These are phyloP conservation scores for Colletotrichum orbiculare DNA, from an alignment of 2,329 filamentous ascomycete genomes.

Conservation along the genomic window DNA sequence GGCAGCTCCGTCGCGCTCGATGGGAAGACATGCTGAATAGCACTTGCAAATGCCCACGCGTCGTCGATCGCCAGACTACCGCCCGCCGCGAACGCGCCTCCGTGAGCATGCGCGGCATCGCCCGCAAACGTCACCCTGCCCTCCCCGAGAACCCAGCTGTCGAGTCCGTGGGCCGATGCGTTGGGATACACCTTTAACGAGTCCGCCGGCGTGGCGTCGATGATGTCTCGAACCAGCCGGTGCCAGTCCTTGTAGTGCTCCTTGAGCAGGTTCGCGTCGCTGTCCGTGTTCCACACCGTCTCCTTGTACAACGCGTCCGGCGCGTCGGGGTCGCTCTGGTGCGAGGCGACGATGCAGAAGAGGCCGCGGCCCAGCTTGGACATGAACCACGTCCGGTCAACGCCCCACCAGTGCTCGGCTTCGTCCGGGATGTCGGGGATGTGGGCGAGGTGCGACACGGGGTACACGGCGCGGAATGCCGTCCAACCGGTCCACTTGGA, in stretches of 20 bases:
- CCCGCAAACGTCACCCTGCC: conserved; percentile 50
- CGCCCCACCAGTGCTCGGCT: conserved; percentile 57
- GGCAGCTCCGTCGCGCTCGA: conserved; percentile 7
- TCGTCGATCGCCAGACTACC: conserved; percentile 54
- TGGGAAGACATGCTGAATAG: conserved; percentile 51
- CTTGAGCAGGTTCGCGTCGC: conserved; percentile 49
- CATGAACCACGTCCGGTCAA: conserved; percentile 54
- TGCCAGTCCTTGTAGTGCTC: conserved; percentile 56
- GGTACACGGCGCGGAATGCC: conserved; percentile 57
- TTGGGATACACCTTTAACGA: conserved; percentile 53
- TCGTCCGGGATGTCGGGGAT: conserved; percentile 53
- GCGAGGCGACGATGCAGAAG: conserved; percentile 56
- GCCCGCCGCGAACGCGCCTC: conserved; percentile 53
- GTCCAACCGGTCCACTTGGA: conserved; percentile 57
- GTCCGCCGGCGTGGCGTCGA: conserved; percentile 53
- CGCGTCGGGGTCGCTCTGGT: conserved; percentile 49
- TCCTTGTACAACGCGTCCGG: conserved; percentile 44
- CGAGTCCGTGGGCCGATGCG: conserved; percentile 50
- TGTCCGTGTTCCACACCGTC: conserved; percentile 52
- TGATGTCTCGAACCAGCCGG: conserved; percentile 51
- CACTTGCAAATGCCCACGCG: conserved; percentile 53
- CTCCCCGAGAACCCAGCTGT: conserved; percentile 53
- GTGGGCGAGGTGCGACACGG: conserved; percentile 50
- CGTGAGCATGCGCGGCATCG: conserved; percentile 54
- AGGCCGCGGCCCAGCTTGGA: conserved; percentile 53